These are phyloP conservation scores for Metschnikowia matae DNA, from an alignment of 805 yeast genomes.

Conservation along the genomic window DNA sequence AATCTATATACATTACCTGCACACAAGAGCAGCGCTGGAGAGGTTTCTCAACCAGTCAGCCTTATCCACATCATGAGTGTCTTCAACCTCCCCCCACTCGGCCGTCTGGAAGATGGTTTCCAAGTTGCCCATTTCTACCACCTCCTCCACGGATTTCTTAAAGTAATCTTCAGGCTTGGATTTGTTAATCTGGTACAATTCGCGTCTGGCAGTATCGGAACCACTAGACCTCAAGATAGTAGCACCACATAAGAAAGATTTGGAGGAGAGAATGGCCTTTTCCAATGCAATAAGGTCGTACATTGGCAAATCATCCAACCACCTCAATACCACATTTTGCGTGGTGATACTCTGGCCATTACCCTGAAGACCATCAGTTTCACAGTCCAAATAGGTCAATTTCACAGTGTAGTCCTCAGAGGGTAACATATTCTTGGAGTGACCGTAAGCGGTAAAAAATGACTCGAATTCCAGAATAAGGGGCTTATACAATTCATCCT, in stretches of 20 bases:
- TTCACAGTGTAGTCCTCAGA: slow-evolving; percentile 26
- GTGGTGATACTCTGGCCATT: slow-evolving; percentile 64
- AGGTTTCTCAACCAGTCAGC: slow-evolving; percentile 82
- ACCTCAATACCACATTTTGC: slow-evolving; percentile 56
- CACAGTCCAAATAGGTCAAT: slow-evolving; percentile 71
- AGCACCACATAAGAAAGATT: slow-evolving; percentile 82
- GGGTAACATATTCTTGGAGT: slow-evolving; percentile 23
- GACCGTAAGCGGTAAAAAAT: slow-evolving; percentile 44
- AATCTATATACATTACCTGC: slow-evolving; percentile 17
- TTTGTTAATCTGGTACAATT: slow-evolving; percentile 35
- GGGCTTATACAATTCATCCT: slow-evolving; percentile 73
- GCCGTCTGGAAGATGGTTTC: slow-evolving; percentile 83
- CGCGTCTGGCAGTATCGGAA: slow-evolving; percentile 17
- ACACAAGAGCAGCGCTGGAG: slow-evolving; percentile 62
- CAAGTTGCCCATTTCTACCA: slow-evolving; percentile 72
- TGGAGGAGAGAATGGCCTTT: slow-evolving; percentile 78
- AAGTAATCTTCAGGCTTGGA: slow-evolving; percentile 26
- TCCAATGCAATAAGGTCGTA: slow-evolving; percentile 89
- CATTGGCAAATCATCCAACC: slow-evolving; percentile 57
- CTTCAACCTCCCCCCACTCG: slow-evolving; percentile 98
- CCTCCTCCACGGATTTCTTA: slow-evolving; percentile 56
- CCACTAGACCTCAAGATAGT: slow-evolving; percentile 52
- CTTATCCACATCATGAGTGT: slow-evolving; percentile 95
- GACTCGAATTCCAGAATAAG: slow-evolving; percentile 63
- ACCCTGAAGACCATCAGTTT: slow-evolving; percentile 75